Percentiles rank a stretch among this genome's conserved stretches.
Conservation (phyloP, 169 alveolate genomes). For the Perkinsus olseni region DNA sequence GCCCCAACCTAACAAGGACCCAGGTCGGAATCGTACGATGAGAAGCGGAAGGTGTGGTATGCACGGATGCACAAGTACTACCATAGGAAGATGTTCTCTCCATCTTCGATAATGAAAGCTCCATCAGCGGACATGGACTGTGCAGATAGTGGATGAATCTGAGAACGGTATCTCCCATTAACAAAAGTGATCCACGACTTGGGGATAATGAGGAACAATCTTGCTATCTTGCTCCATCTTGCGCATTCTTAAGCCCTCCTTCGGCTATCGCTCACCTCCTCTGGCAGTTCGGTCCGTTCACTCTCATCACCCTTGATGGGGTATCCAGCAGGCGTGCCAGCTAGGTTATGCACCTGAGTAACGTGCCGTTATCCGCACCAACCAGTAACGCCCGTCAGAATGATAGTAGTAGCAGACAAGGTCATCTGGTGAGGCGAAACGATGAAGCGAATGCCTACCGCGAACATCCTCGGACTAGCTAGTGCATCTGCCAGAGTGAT, state of each 20-base stretch:
- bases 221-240: too few relatives aligned
- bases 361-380: neutral
- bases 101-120: constrained; percentile 64
- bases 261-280: neutral
- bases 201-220: too few relatives aligned
- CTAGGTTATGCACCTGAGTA: neutral
- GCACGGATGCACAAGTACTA: neutral
- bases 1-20: neutral
- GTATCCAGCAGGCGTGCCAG: neutral
- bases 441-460: too few relatives aligned
- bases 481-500: neutral
- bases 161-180: neutral
- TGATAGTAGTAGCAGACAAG: too few relatives aligned
- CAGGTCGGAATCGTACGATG: neutral
- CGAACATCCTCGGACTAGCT: neutral
- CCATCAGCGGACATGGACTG: constrained; percentile 30
- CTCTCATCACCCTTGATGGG: neutral
- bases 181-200: too few relatives aligned
- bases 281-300: neutral
- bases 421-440: too few relatives aligned
- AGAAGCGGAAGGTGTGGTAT: neutral
- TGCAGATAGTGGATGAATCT: neutral
- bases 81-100: constrained; percentile 66
- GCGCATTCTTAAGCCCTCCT: too few relatives aligned
- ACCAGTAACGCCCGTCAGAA: neutral